A percentile compares a stretch with the other conserved stretches of the same genome.
Conservation (phyloP, 345 rosid species). For the Gossypium sturtianum region DNA sequence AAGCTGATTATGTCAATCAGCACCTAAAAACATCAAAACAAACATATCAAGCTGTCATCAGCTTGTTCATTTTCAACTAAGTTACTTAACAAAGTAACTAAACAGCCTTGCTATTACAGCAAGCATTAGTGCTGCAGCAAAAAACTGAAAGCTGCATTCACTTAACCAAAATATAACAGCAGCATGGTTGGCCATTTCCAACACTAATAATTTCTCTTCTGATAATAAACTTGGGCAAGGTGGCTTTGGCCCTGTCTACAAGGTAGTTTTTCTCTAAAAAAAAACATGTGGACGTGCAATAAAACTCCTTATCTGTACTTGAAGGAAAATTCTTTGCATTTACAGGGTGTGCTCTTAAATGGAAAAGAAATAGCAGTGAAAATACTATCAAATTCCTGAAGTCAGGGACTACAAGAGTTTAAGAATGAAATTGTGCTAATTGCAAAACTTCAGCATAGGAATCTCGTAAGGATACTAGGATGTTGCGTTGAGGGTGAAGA, state of each 20-base stretch:
- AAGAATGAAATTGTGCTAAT: constrained; percentile 37
- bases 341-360: constrained; percentile 25
- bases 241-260: constrained; percentile 66
- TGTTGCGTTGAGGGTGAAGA: constrained; percentile 50
- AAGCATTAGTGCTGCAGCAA: no score
- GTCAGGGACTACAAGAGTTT: constrained; percentile 49
- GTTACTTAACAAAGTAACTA: no score
- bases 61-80: no score
- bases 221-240: constrained; percentile 61
- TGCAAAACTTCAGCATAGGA: constrained; percentile 62
- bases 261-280: constrained; percentile 25
- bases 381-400: constrained; percentile 38
- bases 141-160: no score
- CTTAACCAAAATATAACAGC: no score
- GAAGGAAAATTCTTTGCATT: not conserved
- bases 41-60: no score
- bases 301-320: not conserved
- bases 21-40: no score
- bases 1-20: no score
- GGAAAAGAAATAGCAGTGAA: constrained; percentile 43
- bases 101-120: no score
- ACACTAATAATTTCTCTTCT: constrained; percentile 33
- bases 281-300: not conserved
- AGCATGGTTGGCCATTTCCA: no score
- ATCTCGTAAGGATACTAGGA: constrained; percentile 65